Evolutionary conservation across 1,139 yeast species (phyloP).

Genomic region (Lodderomyces margitis): DNA sequence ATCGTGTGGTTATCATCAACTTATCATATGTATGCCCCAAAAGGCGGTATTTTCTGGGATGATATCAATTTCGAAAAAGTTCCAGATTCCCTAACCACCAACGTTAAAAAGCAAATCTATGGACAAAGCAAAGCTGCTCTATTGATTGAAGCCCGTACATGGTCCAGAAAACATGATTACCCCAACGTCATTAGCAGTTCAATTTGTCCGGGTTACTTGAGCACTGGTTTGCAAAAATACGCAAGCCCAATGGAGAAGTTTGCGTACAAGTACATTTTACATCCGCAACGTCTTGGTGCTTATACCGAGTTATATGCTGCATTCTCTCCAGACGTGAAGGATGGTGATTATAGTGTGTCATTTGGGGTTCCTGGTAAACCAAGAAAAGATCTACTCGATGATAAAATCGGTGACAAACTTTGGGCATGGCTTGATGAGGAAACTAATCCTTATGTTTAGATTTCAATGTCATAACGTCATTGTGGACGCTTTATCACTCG

Average conservation of each 20-base stretch:
- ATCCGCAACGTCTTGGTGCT: slow-evolving; percentile 19
- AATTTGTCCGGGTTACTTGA: slow-evolving; percentile 47
- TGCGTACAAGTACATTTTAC: slow-evolving; percentile 6
- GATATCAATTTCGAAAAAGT: slow-evolving; percentile 24
- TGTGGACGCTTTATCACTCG: neutral
- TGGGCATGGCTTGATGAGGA: slow-evolving; percentile 14
- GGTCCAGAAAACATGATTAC: slow-evolving; percentile 38
- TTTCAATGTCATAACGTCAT: no score
- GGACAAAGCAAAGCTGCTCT: slow-evolving; percentile 52
- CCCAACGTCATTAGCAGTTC: slow-evolving; percentile 35
- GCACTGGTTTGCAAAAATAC: slow-evolving; percentile 41
- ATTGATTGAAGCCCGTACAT: slow-evolving; percentile 40
- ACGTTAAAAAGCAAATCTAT: slow-evolving; percentile 19
- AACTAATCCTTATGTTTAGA: slow-evolving; percentile 11
- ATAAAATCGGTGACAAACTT: slow-evolving; percentile 14
- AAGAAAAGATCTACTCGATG: slow-evolving; percentile 13
- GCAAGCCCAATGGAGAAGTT: slow-evolving; percentile 12
- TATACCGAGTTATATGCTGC: slow-evolving; percentile 25
- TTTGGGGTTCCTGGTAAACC: slow-evolving; percentile 25
- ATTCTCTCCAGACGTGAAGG: slow-evolving; percentile 18
- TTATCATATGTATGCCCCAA: slow-evolving; percentile 35
- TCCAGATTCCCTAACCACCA: neutral
- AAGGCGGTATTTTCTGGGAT: slow-evolving; percentile 42
- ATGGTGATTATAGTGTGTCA: slow-evolving; percentile 19
- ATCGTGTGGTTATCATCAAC: slow-evolving; percentile 49